Conservation (phyloP, 305 asterid genomes). For the Fraxinus sp. region DNA sequence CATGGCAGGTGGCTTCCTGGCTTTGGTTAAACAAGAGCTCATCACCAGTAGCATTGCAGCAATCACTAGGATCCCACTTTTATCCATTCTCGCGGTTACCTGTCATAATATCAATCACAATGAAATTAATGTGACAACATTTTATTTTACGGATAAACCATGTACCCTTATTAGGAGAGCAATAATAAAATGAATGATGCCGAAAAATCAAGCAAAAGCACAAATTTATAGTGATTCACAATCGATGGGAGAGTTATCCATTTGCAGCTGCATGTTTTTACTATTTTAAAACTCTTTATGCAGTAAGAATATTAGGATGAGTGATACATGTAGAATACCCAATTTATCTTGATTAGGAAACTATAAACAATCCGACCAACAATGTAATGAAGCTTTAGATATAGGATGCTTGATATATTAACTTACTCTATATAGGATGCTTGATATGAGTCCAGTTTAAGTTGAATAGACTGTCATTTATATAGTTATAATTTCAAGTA, state of each 20-base stretch:
- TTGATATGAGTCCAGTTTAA: background rate
- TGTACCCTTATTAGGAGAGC: background rate
- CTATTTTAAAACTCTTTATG: too few relatives aligned
- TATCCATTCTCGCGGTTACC: background rate
- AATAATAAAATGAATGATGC: background rate
- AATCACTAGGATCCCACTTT: background rate
- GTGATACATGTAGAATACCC: background rate
- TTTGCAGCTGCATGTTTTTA: background rate
- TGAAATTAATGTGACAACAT: background rate
- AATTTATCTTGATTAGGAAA: background rate
- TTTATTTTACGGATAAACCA: background rate
- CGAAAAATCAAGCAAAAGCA: background rate
- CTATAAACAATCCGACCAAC: background rate
- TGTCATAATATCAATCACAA: background rate
- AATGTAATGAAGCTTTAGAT: background rate
- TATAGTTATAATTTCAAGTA: background rate
- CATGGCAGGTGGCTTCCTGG: background rate
- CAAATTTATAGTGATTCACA: background rate
- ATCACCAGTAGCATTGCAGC: background rate
- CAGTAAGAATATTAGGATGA: background rate
- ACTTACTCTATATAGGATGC: background rate
- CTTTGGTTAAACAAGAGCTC: background rate
- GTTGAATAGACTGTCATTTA: background rate
- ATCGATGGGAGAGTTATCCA: background rate
- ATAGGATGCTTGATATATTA: background rate